Evolutionary conservation across 2,329 filamentous ascomycete species (phyloP).

Genomic region (Trichophyton equinum): DNA sequence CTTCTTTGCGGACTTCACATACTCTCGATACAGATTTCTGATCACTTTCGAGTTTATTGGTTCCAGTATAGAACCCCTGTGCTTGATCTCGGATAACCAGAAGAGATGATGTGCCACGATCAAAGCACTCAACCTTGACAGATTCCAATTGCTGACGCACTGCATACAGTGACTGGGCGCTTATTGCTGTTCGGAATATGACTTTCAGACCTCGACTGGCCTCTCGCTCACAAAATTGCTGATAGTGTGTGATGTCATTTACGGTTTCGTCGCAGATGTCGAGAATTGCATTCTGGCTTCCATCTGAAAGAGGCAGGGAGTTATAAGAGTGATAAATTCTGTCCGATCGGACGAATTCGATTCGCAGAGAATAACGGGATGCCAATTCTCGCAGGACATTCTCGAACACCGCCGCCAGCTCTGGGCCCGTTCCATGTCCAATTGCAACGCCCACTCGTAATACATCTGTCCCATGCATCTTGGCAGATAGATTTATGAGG

Average conservation of each 20-base stretch:
- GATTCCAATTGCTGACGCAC: background rate
- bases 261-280: constrained; percentile 1
- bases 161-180: constrained; percentile 1
- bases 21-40: background rate
- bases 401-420: constrained; percentile 1
- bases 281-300: background rate
- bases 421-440: constrained; percentile 1
- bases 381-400: background rate
- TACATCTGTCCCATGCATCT: background rate
- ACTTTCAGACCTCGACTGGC: background rate
- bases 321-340: constrained; percentile 3
- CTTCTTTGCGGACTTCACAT: background rate
- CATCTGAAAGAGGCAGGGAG: background rate
- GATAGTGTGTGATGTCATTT: background rate
- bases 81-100: constrained; percentile 1
- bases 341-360: constrained; percentile 1
- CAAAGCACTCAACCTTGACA: constrained; percentile 3
- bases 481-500: background rate
- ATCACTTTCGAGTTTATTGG: background rate
- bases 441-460: constrained; percentile 1
- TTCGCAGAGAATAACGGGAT: background rate
- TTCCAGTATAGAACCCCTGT: constrained; percentile 3
- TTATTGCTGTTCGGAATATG: constrained; percentile 4
- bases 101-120: background rate
- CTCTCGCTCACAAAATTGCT: background rate